A percentile compares a stretch with the other conserved stretches of the same genome.
These are phyloP conservation scores for Phialemoniopsis sp. DNA, from an alignment of 2,329 filamentous ascomycete species.

Conservation along the genomic window DNA sequence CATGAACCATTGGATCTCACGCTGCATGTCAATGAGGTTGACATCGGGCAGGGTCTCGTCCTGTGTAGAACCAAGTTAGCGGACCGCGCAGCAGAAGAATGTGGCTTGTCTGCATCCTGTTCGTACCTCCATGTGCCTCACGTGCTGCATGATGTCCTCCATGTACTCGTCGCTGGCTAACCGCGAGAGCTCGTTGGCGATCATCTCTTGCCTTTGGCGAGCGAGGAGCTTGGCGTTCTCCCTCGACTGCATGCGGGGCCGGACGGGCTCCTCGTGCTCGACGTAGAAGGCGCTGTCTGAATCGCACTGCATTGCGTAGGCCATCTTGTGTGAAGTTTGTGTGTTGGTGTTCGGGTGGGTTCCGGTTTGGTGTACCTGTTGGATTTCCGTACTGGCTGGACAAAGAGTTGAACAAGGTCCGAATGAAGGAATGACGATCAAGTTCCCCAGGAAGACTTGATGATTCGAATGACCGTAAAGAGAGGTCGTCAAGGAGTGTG, in stretches of 20 bases:
- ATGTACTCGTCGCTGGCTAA: constrained; percentile 86
- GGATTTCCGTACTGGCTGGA: too few relatives aligned
- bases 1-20: constrained; percentile 99
- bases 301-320: constrained; percentile 18
- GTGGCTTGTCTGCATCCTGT: too few relatives aligned
- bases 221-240: constrained; percentile 76
- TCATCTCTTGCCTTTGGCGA: constrained; percentile 78
- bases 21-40: constrained; percentile 97
- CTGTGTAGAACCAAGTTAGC: constrained; percentile 28
- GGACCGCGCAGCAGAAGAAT: too few relatives aligned
- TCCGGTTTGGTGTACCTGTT: too few relatives aligned
- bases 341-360: too few relatives aligned
- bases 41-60: constrained; percentile 90
- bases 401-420: neutral
- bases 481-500: constrained; percentile 14
- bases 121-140: constrained; percentile 93
- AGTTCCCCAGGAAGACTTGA: constrained; percentile 50
- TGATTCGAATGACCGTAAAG: constrained; percentile 14
- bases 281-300: constrained; percentile 50
- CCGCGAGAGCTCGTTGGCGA: constrained; percentile 84
- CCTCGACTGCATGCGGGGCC: constrained; percentile 61
- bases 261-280: constrained; percentile 47
- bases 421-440: constrained; percentile 38
- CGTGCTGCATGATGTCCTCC: constrained; percentile 90
- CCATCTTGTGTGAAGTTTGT: constrained; percentile 21